phyloP scores from a whole-genome alignment of 352 stramenopile genomes.

The Globisporangium heterothallicum region DNA sequence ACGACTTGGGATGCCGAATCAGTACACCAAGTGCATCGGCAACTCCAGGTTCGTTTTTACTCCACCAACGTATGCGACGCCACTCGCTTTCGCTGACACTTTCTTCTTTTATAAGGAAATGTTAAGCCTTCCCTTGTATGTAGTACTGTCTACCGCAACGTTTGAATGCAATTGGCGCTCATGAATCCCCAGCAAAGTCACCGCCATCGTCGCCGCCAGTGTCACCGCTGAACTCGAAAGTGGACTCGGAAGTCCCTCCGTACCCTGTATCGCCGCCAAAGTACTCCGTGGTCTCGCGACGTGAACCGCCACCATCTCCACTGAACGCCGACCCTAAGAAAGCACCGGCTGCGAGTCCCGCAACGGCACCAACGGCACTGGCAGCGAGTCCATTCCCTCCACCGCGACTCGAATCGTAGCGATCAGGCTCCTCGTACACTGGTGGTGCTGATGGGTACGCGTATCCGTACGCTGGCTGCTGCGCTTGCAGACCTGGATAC shows the following conservation, averaged over 20 bases:
- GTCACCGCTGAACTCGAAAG: constrained; percentile 54
- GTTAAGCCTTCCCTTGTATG: no score
- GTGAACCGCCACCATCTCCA: constrained; percentile 15
- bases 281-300: constrained; percentile 19
- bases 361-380: constrained; percentile 38
- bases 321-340: constrained; percentile 41
- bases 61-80: no score
- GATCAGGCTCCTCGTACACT: constrained; percentile 19
- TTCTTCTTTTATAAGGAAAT: no score
- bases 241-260: constrained; percentile 19
- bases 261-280: constrained; percentile 38
- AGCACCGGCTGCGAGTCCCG: constrained; percentile 42
- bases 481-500: background rate
- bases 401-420: constrained; percentile 18
- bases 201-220: constrained; percentile 34
- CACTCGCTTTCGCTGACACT: no score
- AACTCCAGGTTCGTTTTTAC: no score
- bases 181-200: constrained; percentile 54
- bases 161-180: background rate
- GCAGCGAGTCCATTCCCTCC: constrained; percentile 20
- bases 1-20: no score
- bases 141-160: background rate
- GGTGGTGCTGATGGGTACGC: constrained; percentile 46
- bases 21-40: no score
- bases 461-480: constrained; percentile 29